Evolutionary conservation across 345 rosid genomes (phyloP).

Genomic region (rapeseed (Brassica napus)): DNA sequence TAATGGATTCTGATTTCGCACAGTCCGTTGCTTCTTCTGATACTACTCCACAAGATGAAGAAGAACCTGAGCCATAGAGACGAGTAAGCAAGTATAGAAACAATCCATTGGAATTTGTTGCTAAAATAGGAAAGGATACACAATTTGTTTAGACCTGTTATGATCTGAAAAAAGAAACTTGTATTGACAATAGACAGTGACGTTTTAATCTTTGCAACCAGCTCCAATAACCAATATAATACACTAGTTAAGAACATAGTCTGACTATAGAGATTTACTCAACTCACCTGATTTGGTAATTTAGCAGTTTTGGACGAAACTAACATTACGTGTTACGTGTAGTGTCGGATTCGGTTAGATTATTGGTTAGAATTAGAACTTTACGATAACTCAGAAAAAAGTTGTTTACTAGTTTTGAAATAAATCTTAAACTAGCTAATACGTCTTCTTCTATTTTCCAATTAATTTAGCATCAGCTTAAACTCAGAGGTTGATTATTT

Average conservation of each 20-base stretch:
- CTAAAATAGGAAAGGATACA: background rate
- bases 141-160: background rate
- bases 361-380: too few relatives aligned
- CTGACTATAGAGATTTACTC: background rate
- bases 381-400: too few relatives aligned
- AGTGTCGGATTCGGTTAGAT: too few relatives aligned
- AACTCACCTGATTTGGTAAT: too few relatives aligned
- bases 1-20: slow-evolving; percentile 84
- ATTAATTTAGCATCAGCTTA: too few relatives aligned
- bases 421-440: too few relatives aligned
- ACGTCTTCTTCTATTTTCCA: too few relatives aligned
- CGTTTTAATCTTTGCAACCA: background rate
- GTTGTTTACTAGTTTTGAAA: too few relatives aligned
- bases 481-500: too few relatives aligned
- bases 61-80: slow-evolving; percentile 1
- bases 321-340: too few relatives aligned
- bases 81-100: background rate
- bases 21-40: slow-evolving; percentile 57
- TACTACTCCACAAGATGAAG: slow-evolving; percentile 25
- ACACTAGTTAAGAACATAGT: background rate
- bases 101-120: background rate
- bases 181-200: background rate
- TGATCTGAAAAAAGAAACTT: too few relatives aligned
- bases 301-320: too few relatives aligned
- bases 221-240: background rate